These are phyloP conservation scores for Coemansia sp. DNA, from an alignment of 192 early-diverging fungal genomes.

Conservation along the genomic window DNA sequence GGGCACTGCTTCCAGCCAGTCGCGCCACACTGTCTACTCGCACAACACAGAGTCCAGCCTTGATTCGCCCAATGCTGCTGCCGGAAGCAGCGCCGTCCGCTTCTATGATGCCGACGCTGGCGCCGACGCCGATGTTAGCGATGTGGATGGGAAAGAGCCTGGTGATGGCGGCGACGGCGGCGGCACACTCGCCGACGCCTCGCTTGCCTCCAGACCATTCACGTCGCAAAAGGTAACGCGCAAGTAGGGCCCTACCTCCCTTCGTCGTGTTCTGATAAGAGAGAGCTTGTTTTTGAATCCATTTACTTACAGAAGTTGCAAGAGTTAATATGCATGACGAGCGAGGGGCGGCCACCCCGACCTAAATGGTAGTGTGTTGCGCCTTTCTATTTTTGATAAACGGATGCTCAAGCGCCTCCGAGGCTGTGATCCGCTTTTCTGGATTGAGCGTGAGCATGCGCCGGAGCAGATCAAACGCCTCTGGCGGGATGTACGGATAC, in stretches of 20 bases:
- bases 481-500: constrained; percentile 35
- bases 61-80: background rate
- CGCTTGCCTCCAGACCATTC: background rate
- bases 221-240: too few species aligned
- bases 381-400: constrained; percentile 48
- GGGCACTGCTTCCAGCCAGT: constrained; percentile 18
- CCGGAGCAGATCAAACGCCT: constrained; percentile 65
- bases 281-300: too few species aligned
- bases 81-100: constrained; percentile 2
- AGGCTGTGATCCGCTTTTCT: constrained; percentile 69
- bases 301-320: too few species aligned
- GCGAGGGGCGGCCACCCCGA: too few species aligned
- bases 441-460: constrained; percentile 63
- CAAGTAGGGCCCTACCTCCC: too few species aligned
- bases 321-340: too few species aligned
- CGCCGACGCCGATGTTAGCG: constrained; percentile 25
- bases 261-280: too few species aligned
- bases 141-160: constrained; percentile 5
- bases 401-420: constrained; percentile 75
- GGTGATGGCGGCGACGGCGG: too few species aligned
- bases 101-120: constrained; percentile 5
- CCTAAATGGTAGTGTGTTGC: background rate
- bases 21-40: constrained; percentile 49
- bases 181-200: background rate
- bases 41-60: constrained; percentile 27